Evolutionary conservation across 2,329 filamentous ascomycete genomes (phyloP).

Genomic region (Cadophora malorum): DNA sequence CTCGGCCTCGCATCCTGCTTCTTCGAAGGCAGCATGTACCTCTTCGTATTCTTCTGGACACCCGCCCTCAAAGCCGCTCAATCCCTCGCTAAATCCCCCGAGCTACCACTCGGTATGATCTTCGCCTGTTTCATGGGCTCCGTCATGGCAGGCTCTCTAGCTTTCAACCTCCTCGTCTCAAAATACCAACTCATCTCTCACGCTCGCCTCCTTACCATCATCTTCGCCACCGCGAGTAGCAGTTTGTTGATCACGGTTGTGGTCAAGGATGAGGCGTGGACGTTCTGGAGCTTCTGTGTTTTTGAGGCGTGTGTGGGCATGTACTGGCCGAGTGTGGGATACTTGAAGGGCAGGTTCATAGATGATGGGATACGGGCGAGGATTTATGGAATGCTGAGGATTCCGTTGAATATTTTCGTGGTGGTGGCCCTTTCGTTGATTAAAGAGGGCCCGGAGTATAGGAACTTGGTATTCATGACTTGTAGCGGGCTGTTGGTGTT

Average conservation of each 20-base stretch:
- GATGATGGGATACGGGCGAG: conserved; percentile 59
- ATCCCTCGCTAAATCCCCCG: conserved; percentile 45
- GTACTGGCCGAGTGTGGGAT: conserved; percentile 63
- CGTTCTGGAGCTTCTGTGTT: conserved; percentile 63
- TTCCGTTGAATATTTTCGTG: conserved; percentile 65
- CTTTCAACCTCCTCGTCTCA: conserved; percentile 52
- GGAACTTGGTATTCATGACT: conserved; percentile 43
- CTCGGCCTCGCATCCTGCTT: conserved; percentile 60
- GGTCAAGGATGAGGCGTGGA: conserved; percentile 50
- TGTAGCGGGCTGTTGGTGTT: conserved; percentile 43
- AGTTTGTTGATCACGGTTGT: conserved; percentile 52
- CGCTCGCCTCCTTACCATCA: conserved; percentile 46
- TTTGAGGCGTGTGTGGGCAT: conserved; percentile 63
- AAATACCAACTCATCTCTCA: conserved; percentile 41
- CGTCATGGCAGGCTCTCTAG: conserved; percentile 63
- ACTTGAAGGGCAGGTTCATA: conserved; percentile 60
- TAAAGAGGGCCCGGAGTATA: conserved; percentile 49
- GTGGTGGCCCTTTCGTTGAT: conserved; percentile 55
- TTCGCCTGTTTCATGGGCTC: conserved; percentile 65
- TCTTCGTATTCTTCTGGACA: conserved; percentile 69
- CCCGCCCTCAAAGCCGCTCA: conserved; percentile 57
- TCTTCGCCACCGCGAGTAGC: conserved; percentile 49
- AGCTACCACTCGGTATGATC: conserved; percentile 56
- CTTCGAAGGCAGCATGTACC: conserved; percentile 67
- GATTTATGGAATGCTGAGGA: conserved; percentile 62